Conservation (phyloP, 2,329 filamentous ascomycete genomes). For the Fusarium austroafricanum region DNA sequence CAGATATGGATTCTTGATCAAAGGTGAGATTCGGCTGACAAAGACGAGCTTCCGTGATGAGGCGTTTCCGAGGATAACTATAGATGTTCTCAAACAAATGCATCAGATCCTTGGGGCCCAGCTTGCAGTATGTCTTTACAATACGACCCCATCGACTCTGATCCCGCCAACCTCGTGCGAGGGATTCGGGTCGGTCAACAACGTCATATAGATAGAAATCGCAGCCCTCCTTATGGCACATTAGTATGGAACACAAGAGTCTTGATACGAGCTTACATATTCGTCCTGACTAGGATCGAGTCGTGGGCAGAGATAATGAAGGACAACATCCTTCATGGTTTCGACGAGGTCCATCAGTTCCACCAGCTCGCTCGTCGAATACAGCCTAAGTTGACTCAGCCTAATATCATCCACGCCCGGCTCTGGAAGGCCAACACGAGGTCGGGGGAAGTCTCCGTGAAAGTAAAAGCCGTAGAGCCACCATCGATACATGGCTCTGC, state of each 20-base stretch:
- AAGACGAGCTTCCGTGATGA: constrained; percentile 56
- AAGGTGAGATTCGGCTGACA: constrained; percentile 57
- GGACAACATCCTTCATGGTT: constrained; percentile 58
- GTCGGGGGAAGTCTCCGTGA: constrained; percentile 57
- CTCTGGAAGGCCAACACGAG: constrained; percentile 53
- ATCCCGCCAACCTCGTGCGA: constrained; percentile 52
- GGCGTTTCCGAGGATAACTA: constrained; percentile 58
- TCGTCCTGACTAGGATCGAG: constrained; percentile 52
- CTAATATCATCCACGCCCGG: constrained; percentile 56
- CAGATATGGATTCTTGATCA: constrained; percentile 59
- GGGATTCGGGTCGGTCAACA: constrained; percentile 47
- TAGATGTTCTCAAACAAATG: constrained; percentile 61
- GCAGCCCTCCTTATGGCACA: constrained; percentile 26
- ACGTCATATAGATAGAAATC: constrained; percentile 42
- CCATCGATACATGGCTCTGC: constrained; percentile 64
- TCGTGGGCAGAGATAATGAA: constrained; percentile 60
- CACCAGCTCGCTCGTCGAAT: constrained; percentile 58
- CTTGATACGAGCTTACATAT: constrained; percentile 46
- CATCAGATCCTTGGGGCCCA: constrained; percentile 62
- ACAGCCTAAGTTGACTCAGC: constrained; percentile 57
- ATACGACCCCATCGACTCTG: constrained; percentile 54
- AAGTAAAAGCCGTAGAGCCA: constrained; percentile 66
- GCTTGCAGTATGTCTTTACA: constrained; percentile 61
- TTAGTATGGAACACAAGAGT: constrained; percentile 8
- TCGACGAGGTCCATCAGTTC: constrained; percentile 60